These are phyloP conservation scores for Serendipita sp. DNA, from an alignment of 768 basidiomycete species.

Conservation along the genomic window DNA sequence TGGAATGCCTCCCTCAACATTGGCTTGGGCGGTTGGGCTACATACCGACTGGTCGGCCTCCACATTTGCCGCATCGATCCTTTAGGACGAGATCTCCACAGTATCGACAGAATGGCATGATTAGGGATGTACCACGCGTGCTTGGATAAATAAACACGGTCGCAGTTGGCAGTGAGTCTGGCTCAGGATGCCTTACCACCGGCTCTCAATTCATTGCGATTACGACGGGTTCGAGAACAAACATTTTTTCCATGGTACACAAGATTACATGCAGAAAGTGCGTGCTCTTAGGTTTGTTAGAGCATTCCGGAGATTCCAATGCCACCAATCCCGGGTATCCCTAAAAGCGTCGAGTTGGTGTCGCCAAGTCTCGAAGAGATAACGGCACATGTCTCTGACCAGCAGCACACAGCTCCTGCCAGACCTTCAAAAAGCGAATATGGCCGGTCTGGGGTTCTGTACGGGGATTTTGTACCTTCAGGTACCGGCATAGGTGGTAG, in stretches of 20 bases:
- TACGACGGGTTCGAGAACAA: too few relatives aligned
- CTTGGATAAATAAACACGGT: neutral
- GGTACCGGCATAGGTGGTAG: conserved; percentile 4
- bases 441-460: conserved; percentile 8
- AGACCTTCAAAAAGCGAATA: conserved; percentile 9
- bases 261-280: too few relatives aligned
- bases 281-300: neutral
- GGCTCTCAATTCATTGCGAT: too few relatives aligned
- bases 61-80: conserved; percentile 59
- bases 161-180: neutral
- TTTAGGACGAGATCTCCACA: conserved; percentile 63
- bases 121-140: neutral
- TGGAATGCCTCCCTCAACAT: neutral
- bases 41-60: conserved; percentile 58
- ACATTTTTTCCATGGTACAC: too few relatives aligned
- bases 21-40: neutral
- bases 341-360: neutral
- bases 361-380: conserved; percentile 7
- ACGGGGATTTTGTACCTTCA: neutral
- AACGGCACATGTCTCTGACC: conserved; percentile 8
- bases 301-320: neutral
- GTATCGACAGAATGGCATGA: conserved; percentile 72
- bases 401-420: conserved; percentile 8
- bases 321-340: conserved; percentile 9
- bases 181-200: too few relatives aligned